Percentiles rank a stretch among this genome's conserved stretches.
phyloP scores from a whole-genome alignment of 2,329 filamentous ascomycete genomes.

The Zymoseptoria brevis region DNA sequence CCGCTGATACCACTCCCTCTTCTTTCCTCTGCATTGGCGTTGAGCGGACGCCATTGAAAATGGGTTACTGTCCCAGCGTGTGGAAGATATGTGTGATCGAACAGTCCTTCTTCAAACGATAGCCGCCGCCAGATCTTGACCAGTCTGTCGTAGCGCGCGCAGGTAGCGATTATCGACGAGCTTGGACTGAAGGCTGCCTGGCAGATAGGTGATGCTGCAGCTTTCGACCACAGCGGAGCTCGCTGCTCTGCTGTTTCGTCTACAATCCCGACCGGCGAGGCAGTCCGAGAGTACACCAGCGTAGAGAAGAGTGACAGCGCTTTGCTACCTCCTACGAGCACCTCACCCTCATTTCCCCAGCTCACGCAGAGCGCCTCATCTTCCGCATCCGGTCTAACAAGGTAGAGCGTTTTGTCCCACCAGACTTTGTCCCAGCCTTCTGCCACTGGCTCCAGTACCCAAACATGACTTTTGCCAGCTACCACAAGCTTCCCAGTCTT shows the following conservation, averaged over 20 bases:
- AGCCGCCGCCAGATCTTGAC: conserved; percentile 90
- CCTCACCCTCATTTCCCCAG: conserved; percentile 80
- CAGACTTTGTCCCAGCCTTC: conserved; percentile 68
- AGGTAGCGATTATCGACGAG: conserved; percentile 75
- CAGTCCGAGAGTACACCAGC: conserved; percentile 27
- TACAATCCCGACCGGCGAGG: conserved; percentile 16
- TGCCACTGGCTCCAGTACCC: conserved; percentile 69
- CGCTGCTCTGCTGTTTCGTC: conserved; percentile 38
- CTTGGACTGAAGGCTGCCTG: conserved; percentile 77
- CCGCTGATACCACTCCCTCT: conserved; percentile 22
- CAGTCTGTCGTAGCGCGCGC: conserved; percentile 68
- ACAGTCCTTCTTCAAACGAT: conserved; percentile 77
- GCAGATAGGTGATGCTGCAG: conserved; percentile 64
- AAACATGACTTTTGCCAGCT: conserved; percentile 57
- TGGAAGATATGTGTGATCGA: conserved; percentile 84
- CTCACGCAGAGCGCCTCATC: conserved; percentile 57
- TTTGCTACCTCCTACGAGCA: conserved; percentile 64
- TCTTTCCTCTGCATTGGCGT: conserved; percentile 56
- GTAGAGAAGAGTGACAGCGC: conserved; percentile 63
- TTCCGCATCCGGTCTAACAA: conserved; percentile 40
- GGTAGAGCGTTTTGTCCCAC: conserved; percentile 57
- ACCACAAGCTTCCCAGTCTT: conserved; percentile 76
- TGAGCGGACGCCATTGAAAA: conserved; percentile 72
- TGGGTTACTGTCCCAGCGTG: conserved; percentile 75
- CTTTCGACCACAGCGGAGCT: conserved; percentile 60